phyloP scores from a whole-genome alignment of 2,329 filamentous ascomycete genomes.

The Zymoseptoria brevis region DNA sequence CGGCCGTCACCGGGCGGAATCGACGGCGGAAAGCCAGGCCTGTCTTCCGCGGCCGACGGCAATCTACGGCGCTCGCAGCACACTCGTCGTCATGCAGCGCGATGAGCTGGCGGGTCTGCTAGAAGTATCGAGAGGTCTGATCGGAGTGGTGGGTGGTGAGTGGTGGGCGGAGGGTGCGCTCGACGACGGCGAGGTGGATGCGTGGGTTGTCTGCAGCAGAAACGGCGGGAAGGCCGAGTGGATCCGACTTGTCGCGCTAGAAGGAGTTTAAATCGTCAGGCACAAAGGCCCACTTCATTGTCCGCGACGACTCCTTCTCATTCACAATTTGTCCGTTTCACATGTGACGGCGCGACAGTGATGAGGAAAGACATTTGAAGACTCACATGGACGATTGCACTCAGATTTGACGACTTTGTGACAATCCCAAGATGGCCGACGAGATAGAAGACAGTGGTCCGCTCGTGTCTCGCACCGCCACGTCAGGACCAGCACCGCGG shows the following conservation, averaged over 20 bases:
- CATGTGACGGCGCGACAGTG: neutral
- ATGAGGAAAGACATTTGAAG: neutral
- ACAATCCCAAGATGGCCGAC: constrained; percentile 18
- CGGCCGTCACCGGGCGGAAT: neutral
- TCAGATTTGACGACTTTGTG: neutral
- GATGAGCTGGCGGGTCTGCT: neutral
- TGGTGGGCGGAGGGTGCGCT: neutral
- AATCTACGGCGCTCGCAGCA: neutral
- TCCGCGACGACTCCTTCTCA: neutral
- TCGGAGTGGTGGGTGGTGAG: neutral
- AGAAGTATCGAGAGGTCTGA: neutral
- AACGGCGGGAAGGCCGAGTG: too few relatives aligned
- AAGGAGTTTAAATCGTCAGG: neutral
- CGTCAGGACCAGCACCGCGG: constrained; percentile 1
- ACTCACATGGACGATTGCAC: neutral
- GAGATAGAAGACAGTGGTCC: constrained; percentile 20
- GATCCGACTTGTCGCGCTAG: too few relatives aligned
- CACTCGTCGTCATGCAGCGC: neutral
- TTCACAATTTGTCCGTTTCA: neutral
- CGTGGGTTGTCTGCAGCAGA: neutral
- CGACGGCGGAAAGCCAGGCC: neutral
- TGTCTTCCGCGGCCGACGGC: neutral
- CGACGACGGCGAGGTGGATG: neutral
- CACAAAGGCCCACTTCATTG: neutral
- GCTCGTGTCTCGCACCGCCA: constrained; percentile 14